A percentile compares a stretch with the other conserved stretches of the same genome.
Conservation (phyloP, 2,329 filamentous ascomycete species). For the Paecilomyces formosus region DNA sequence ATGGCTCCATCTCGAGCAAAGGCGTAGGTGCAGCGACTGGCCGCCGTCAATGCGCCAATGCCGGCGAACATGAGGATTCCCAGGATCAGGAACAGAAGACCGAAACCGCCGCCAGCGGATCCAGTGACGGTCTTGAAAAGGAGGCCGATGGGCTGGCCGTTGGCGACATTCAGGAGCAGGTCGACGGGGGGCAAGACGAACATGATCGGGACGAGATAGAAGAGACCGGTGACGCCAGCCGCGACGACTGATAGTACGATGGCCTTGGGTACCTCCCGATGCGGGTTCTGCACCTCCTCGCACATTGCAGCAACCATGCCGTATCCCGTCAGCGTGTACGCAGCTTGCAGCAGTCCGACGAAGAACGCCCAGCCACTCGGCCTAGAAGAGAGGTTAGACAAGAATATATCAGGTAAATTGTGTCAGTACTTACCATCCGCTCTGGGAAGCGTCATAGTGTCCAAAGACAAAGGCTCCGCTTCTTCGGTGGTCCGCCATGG, state of each 20-base stretch:
- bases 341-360: slow-evolving; percentile 60
- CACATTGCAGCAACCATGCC: slow-evolving; percentile 67
- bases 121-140: slow-evolving; percentile 71
- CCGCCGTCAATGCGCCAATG: slow-evolving; percentile 65
- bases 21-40: slow-evolving; percentile 66
- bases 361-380: slow-evolving; percentile 65
- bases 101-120: slow-evolving; percentile 65
- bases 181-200: slow-evolving; percentile 66
- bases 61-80: slow-evolving; percentile 73
- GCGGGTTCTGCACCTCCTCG: slow-evolving; percentile 63
- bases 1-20: slow-evolving; percentile 71
- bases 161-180: slow-evolving; percentile 57
- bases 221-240: slow-evolving; percentile 56
- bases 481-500: slow-evolving; percentile 51
- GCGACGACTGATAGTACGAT: slow-evolving; percentile 63
- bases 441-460: slow-evolving; percentile 59
- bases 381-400: slow-evolving; percentile 25
- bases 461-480: slow-evolving; percentile 59
- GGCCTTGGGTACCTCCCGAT: slow-evolving; percentile 62
- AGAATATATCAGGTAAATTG: not conserved
- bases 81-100: slow-evolving; percentile 66
- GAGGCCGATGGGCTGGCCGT: slow-evolving; percentile 67
- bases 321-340: slow-evolving; percentile 47
- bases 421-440: slow-evolving; percentile 48
- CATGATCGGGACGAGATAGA: slow-evolving; percentile 66